Base-by-base conservation (phyloP, 75 land plant species). In the Cupressus sempervirens region DNA sequence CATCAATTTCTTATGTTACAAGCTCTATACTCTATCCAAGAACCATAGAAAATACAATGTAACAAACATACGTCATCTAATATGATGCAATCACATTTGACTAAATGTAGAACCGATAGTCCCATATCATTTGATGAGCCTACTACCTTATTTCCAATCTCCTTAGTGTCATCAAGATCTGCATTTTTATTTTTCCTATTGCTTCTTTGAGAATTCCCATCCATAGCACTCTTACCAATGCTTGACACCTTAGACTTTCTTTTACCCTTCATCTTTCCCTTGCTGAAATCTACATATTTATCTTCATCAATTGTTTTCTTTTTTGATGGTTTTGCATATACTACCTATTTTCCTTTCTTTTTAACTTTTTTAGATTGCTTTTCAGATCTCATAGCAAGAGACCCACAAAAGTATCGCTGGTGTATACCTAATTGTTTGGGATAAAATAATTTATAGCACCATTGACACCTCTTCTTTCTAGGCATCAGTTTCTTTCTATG, bases 1-100 rank as follows among this genome's bases (percentile, higher is more conserved):
- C 2, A 20, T 77, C 48, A 23, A 77, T 77, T 9, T 9, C 80
- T 45, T 79, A 45, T 10, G 52, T 12, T n/a, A 79, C 9, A 79
- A 43, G 46, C 50, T 45, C n/a, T 20, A 77, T 43, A 41, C 81
- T 26, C 81, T 8, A 2, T 9, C 48, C 43, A 77, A 43, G 46
- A 40, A 43, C 23, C 48, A 23, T 68, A 68, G 11, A 79, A 79
- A 76, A 40, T 36, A 40, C 1, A n/a, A 10, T 36, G 41, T 35
- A 54, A 3, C 32, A 82, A 30, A 16, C 83, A 40, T 74, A 95
- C 99, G 93, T 96, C 99, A 92, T 96, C 99, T 86, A 96, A 87
- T 32, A 96, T 92, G 12, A 96, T 91, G 0, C 97, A 93, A 23
- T 90, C 87, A 97, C 97, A 96, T 48, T 89, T 93, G 58, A 96